Evolutionary conservation across 2,329 filamentous ascomycete species (phyloP), one percentile per base, ranked within the genome.

Genomic region (Ophiostoma montium): DNA sequence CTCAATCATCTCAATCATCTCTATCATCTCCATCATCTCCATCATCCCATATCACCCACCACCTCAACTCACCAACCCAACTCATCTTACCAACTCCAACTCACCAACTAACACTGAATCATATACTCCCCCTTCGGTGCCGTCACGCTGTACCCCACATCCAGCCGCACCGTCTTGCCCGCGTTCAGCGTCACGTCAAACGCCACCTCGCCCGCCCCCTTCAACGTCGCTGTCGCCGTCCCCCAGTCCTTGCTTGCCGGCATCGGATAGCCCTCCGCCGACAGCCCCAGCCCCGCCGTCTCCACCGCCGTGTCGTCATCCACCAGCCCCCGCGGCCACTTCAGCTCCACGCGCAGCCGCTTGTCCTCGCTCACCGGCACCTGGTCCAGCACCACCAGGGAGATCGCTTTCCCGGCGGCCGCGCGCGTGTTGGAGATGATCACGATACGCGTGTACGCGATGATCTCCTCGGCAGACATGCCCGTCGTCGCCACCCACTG

Each of bases 331-430:
- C 61, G 61, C 1, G 78, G 78, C 16, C 62, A 59, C 15, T 69
- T 54, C 31, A 80, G 58, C 1, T 71, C 69, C 9, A 82, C 68
- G 5, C 66, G 65, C 6, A 82, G 62, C 36, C 69, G 65, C 58
- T 80, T 76, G 48, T 81, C 76, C 59, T 80, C 70, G 19, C 70
- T 76, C n/a, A 80, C 65, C 3, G 77, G 78, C 2, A 80, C 65
- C 61, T 82, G 77, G 53, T 82, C 78, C 3, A 76, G 58, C 23
- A 81, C 70, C 1, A 71, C 62, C 2, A 82, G 36, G 1, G 66
- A 66, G 13, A 74, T 65, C 0, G 67, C 57, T 53, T 65, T 65
- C 15, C 59, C 60, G 0, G 62, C 52, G 3, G 58, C 48, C 6
- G 63, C 63, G 10, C 67, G 64, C 2, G 72, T 75, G 58, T 80